Conservation (phyloP, 768 basidiomycete species). For the Termitomyces sp. region DNA sequence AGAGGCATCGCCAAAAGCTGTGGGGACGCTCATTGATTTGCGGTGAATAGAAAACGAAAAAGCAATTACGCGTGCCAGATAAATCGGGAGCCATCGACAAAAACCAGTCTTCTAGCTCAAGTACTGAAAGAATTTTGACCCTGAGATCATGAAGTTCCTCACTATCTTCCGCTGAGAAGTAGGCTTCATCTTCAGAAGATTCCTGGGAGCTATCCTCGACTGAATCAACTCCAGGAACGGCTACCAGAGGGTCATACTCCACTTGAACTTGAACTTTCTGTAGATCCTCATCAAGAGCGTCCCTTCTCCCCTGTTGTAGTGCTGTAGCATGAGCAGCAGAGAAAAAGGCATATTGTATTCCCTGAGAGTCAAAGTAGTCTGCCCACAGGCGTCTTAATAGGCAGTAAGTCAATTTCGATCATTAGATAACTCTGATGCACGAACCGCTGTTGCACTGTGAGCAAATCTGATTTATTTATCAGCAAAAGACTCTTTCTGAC, state of each 20-base stretch:
- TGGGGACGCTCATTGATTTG: not conserved
- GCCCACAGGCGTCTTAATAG: constrained; percentile 74
- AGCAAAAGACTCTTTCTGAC: constrained; percentile 73
- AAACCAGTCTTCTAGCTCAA: constrained; percentile 86
- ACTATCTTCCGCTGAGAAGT: constrained; percentile 52
- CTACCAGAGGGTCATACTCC: constrained; percentile 8
- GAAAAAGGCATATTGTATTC: constrained; percentile 84
- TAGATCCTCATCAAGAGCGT: constrained; percentile 24
- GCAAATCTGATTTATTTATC: constrained; percentile 93
- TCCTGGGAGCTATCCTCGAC: constrained; percentile 21
- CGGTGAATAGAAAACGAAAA: not conserved
- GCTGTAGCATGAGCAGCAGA: constrained; percentile 87
- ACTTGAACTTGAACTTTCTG: constrained; percentile 4
- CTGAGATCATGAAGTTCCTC: constrained; percentile 53
- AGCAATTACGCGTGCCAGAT: constrained; percentile 39
- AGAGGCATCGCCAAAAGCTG: constrained; percentile 56
- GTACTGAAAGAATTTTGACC: constrained; percentile 74
- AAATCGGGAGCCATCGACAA: constrained; percentile 64
- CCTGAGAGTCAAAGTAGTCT: constrained; percentile 77
- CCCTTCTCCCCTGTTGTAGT: constrained; percentile 67
- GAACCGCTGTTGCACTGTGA: constrained; percentile 83
- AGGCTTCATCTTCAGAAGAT: constrained; percentile 32
- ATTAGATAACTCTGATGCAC: not conserved
- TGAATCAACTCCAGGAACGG: constrained; percentile 17
- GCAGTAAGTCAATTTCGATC: not conserved